Evolutionary conservation across 768 basidiomycete species (phyloP).

Genomic region (Termitomyces bulborhizus): DNA sequence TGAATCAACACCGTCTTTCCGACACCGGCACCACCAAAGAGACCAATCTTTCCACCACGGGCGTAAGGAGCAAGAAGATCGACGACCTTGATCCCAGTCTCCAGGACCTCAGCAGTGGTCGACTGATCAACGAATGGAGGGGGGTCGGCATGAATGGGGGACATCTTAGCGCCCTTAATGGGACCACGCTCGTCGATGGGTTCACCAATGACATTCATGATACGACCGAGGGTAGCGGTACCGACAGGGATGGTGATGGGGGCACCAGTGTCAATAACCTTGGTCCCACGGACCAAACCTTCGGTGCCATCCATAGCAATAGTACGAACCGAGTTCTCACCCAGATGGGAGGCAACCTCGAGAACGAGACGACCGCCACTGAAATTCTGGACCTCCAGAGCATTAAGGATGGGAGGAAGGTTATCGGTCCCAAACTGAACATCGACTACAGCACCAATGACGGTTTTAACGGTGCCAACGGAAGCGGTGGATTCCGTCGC

Average conservation of each 20-base stretch:
- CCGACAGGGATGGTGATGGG: conserved; percentile 98
- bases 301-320: conserved; percentile 99
- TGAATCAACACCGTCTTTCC: conserved; percentile 99
- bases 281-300: conserved; percentile 98
- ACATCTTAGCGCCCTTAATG: conserved; percentile 90
- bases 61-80: conserved; percentile 99
- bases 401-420: conserved; percentile 97
- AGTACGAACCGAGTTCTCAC: conserved; percentile 98
- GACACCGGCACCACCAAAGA: conserved; percentile 99
- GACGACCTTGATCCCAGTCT: conserved; percentile 99
- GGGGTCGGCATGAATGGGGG: conserved; percentile 95
- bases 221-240: conserved; percentile 89
- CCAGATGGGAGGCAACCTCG: conserved; percentile 96
- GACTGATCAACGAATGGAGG: conserved; percentile 98
- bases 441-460: conserved; percentile 99
- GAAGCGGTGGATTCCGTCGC: conserved; percentile 80
- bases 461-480: conserved; percentile 87
- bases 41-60: conserved; percentile 99
- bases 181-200: conserved; percentile 99
- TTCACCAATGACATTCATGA: conserved; percentile 99
- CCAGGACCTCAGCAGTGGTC: conserved; percentile 96
- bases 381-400: conserved; percentile 95
- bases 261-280: conserved; percentile 92
- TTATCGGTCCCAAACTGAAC: conserved; percentile 95
- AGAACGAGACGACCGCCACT: conserved; percentile 95